phyloP scores from a whole-genome alignment of 768 basidiomycete genomes.

The Dentipellis sp. region DNA sequence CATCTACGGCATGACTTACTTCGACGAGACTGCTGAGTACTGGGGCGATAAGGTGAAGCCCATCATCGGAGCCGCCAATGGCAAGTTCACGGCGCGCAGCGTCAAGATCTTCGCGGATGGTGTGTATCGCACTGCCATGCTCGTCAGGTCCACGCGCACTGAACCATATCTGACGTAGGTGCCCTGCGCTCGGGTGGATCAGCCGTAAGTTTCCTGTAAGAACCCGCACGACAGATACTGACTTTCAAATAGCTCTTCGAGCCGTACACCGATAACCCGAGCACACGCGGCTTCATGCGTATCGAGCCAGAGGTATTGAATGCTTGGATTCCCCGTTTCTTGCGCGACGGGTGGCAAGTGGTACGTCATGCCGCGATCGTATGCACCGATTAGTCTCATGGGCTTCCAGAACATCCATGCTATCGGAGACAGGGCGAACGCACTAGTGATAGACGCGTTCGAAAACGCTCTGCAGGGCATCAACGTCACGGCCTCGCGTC shows the following conservation, averaged over 20 bases:
- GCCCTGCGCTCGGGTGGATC: slow-evolving; percentile 88
- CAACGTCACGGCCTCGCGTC: slow-evolving; percentile 57
- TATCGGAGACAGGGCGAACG: slow-evolving; percentile 83
- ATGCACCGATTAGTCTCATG: background rate
- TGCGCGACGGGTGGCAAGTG: slow-evolving; percentile 85
- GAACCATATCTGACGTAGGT: slow-evolving; percentile 31
- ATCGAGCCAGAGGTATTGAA: slow-evolving; percentile 51
- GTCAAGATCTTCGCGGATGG: slow-evolving; percentile 77
- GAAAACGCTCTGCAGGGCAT: slow-evolving; percentile 53
- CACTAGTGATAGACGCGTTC: slow-evolving; percentile 75
- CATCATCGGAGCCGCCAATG: slow-evolving; percentile 48
- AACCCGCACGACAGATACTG: background rate
- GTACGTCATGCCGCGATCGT: slow-evolving; percentile 34
- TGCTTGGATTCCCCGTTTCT: slow-evolving; percentile 55
- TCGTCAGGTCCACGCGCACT: background rate
- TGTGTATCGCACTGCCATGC: slow-evolving; percentile 16
- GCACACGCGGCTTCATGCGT: slow-evolving; percentile 72
- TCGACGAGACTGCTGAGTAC: slow-evolving; percentile 55
- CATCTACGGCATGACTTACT: slow-evolving; percentile 70
- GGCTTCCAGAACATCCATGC: slow-evolving; percentile 70
- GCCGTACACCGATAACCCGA: slow-evolving; percentile 74
- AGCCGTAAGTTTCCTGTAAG: slow-evolving; percentile 39
- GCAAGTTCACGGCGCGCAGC: slow-evolving; percentile 60
- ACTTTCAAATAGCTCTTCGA: slow-evolving; percentile 49
- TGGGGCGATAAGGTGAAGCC: slow-evolving; percentile 61